Evolutionary conservation across 306 rosid genomes (phyloP), one percentile per base, ranked within the genome.

Genomic region (Vigna unguiculata): DNA sequence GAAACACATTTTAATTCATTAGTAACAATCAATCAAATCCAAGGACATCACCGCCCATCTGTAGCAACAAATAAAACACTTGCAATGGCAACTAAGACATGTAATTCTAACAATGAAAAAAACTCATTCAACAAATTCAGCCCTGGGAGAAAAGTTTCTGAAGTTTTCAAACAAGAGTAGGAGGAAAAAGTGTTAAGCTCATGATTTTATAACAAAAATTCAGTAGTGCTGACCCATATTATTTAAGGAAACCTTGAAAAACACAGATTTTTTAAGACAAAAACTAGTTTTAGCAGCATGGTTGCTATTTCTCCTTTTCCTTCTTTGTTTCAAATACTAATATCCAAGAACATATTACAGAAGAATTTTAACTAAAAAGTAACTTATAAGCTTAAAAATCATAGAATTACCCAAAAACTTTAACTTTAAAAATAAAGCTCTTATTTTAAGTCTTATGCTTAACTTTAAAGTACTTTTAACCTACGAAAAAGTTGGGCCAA

Each of bases 1-100:
- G 57, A 69, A 81, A 62, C 49, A 19, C 20, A 12, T 3, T 60
- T 69, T 73, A n/a, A 32, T 80, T 59, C 54, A 72, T 25, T 24
- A 36, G 40, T 28, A 57, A 60, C 8, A 41, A 55, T 64, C 43
- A 76, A 48, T 15, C 67, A 64, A 25, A 70, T n/a, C 53, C 20
- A 4, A 66, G 43, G 30, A 49, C 48, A 76, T 76, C 69, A 58
- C 21, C 36, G 60, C 75, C 45, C 45, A 34, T 46, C 74, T 17
- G 64, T 30, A 72, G 45, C 69, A 43, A 76, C 57, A 24, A 15
- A 51, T 71, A 77, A 69, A 43, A 7, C 41, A 41, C 15, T 63
- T 12, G 4, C 38, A 60, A 69, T 67, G 49, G 68, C 51, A 63
- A 12, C 57, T 54, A 45, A 28, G 41, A 52, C 48, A 59, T 9